Evolutionary conservation across 148 eudicot species (phyloP), one percentile per base, ranked within the genome.

Genomic region (Cornus suecica): DNA sequence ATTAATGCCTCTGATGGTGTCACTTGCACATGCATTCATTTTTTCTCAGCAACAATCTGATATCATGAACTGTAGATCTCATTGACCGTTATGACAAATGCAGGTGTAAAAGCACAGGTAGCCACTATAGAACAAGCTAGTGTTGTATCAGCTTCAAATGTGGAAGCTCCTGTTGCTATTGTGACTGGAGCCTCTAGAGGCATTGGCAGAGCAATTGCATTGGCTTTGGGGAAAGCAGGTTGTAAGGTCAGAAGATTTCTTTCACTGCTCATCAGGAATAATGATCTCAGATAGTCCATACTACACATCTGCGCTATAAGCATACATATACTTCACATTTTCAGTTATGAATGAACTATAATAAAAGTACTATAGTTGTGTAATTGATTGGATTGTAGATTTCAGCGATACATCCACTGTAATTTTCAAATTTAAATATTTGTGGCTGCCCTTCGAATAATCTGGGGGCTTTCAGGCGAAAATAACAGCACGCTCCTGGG

Each of bases 121-220:
- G 93, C 95, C 30, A 82, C 92, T 23, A 65, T 83, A 74, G 97
- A 92, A 74, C 85, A 84, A 78, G 82, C 85, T 73, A 83, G 83
- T 72, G 83, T 81, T 54, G 87, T 74, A 69, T 83, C 79, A 22
- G 41, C 82, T 23, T 82, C 75, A 74, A 80, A 79, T 58, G 84
- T 83, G 37, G 97, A 89, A 79, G 86, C 88, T 85, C 98, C 97
- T 32, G 98, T 94, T 82, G 97, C 90, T 42, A 78, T 94, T 75
- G 87, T 94, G 69, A 94, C 98, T 42, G 98, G 97, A 83, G 98
- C 98, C 60, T 94, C 98, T 64, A 87, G 98, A 86, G 98, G 98
- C 48, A 94, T 94, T 75, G 98, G 98, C 66, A 92, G 76, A 85
- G 93, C 98, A 18, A 79, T 94, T 84, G 97, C 98, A 24, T 79